Conservation (phyloP, 1,284 basidiomycete genomes). For the Leucoagaricus sp. region DNA sequence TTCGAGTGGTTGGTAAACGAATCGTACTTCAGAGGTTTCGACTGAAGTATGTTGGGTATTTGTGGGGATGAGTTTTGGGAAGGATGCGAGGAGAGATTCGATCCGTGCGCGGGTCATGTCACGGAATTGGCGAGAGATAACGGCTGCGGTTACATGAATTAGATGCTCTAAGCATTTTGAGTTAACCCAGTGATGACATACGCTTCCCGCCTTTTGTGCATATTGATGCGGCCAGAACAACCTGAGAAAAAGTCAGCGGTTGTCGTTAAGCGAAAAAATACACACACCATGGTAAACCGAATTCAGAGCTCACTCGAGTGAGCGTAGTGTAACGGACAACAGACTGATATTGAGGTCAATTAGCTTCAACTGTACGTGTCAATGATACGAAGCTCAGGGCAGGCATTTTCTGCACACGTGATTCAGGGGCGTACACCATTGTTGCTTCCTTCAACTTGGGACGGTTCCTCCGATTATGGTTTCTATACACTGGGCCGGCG, state of each 20-base stretch:
- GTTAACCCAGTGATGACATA: constrained; percentile 33
- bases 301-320: not conserved
- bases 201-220: constrained; percentile 93
- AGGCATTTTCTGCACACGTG: constrained; percentile 10
- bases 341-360: constrained; percentile 7
- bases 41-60: constrained; percentile 98
- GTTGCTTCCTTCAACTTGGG: not conserved
- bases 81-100: constrained; percentile 94
- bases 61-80: constrained; percentile 96
- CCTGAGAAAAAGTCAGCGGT: constrained; percentile 45
- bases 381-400: constrained; percentile 8
- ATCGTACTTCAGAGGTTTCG: constrained; percentile 91
- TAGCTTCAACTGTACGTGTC: constrained; percentile 9
- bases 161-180: not conserved
- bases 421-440: not conserved
- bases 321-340: not conserved
- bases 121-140: constrained; percentile 95
- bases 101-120: constrained; percentile 93
- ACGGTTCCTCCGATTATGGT: not conserved
- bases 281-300: not conserved
- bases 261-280: not conserved
- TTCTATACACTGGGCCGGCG: too few relatives aligned
- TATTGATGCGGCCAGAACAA: constrained; percentile 92
- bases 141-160: constrained; percentile 54
- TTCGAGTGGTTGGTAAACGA: constrained; percentile 98